Evolutionary conservation across 2,329 filamentous ascomycete species (phyloP).

Genomic region (Curvularia sp.): DNA sequence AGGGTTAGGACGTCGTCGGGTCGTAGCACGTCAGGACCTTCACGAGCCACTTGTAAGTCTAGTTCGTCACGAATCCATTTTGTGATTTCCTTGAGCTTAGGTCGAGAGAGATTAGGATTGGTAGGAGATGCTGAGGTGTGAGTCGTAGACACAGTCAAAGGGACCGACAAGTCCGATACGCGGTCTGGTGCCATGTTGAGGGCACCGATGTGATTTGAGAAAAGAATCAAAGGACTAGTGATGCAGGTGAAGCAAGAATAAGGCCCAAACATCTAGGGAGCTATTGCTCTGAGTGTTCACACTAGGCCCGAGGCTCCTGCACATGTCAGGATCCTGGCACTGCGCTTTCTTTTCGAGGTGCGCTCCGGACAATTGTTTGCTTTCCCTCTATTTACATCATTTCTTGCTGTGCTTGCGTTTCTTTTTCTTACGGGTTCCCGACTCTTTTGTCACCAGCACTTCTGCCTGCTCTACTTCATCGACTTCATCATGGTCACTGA

Average conservation of each 20-base stretch:
- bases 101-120: conserved; percentile 31
- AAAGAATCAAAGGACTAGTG: neutral
- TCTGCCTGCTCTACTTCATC: conserved; percentile 8
- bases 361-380: neutral
- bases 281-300: neutral
- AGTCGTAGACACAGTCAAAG: conserved; percentile 9
- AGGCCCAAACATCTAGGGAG: neutral
- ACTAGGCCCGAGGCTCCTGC: conserved; percentile 1
- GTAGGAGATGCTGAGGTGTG: conserved; percentile 14
- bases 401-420: conserved; percentile 25
- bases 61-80: conserved; percentile 59
- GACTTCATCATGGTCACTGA: conserved; percentile 47
- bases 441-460: neutral
- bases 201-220: neutral
- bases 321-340: neutral
- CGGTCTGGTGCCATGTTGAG: conserved; percentile 1
- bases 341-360: neutral
- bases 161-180: neutral
- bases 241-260: neutral
- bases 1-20: conserved; percentile 55
- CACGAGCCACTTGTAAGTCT: conserved; percentile 55
- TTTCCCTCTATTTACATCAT: neutral
- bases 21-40: conserved; percentile 54
- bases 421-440: conserved; percentile 31
- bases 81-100: conserved; percentile 47